Evolutionary conservation across 345 rosid species (phyloP).

Genomic region (Kandelia obovata): DNA sequence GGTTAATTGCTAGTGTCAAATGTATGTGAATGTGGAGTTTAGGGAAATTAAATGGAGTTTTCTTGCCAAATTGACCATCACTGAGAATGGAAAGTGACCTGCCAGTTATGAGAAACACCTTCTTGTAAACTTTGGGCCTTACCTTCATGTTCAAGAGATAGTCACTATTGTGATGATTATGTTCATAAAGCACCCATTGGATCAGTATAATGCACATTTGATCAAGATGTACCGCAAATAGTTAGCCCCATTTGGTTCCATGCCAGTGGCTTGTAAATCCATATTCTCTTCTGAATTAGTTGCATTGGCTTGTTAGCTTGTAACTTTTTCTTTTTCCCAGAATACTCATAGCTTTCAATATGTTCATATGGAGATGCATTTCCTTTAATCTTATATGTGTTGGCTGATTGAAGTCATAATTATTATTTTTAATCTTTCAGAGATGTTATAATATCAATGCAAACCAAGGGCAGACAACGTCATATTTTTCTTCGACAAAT

Average conservation of each 20-base stretch:
- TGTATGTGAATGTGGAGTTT: not conserved
- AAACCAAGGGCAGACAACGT: conserved; percentile 52
- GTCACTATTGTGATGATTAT: not conserved
- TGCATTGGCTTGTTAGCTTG: conserved; percentile 4
- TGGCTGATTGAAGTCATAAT: not conserved
- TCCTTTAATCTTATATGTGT: conserved; percentile 4
- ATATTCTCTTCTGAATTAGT: conserved; percentile 8
- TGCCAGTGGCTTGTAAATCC: too few relatives aligned
- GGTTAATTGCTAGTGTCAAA: not conserved
- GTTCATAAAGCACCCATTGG: not conserved
- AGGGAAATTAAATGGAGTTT: not conserved
- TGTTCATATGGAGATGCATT: conserved; percentile 1
- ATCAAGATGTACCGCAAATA: too few relatives aligned
- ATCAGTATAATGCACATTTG: too few relatives aligned
- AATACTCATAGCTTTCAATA: not conserved
- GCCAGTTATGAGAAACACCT: not conserved
- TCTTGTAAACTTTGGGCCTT: not conserved
- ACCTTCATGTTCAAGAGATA: not conserved
- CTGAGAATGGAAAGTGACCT: not conserved
- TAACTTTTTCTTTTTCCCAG: not conserved
- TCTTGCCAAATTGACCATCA: not conserved
- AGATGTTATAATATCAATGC: conserved; percentile 57
- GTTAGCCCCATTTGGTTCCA: too few relatives aligned
- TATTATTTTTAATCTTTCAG: conserved; percentile 26
- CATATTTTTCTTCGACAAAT: conserved; percentile 18